Conservation (phyloP, 257 asterid species). For the Solanum rostratum region DNA sequence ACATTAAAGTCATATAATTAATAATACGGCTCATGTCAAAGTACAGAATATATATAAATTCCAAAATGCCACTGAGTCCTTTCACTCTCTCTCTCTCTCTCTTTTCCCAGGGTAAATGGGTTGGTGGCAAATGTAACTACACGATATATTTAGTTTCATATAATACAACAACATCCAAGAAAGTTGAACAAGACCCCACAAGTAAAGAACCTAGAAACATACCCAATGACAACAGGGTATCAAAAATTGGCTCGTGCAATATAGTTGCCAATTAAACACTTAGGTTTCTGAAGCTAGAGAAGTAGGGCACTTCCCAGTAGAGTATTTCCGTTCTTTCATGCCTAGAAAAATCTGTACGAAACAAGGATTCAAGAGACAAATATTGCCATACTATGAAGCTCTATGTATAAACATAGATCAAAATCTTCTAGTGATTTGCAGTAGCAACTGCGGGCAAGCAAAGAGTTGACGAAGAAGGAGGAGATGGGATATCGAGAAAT, state of each 20-base stretch:
- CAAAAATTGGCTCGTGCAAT: constrained; percentile 6
- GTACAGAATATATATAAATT: not conserved
- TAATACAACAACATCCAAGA: not conserved
- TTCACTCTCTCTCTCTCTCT: not conserved
- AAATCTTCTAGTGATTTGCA: not conserved
- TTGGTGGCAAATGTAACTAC: constrained; percentile 26
- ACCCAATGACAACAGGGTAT: not conserved
- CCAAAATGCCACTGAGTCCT: not conserved
- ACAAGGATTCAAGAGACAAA: not conserved
- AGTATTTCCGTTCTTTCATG: not conserved
- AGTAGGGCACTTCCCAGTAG: not conserved
- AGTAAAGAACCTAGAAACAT: not conserved
- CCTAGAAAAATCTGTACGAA: not conserved
- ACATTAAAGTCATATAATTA: constrained; percentile 5
- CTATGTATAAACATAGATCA: not conserved
- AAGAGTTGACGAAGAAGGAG: constrained; percentile 8
- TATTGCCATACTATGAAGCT: not conserved
- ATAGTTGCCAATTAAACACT: not conserved
- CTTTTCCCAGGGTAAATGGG: not conserved
- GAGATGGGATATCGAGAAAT: constrained; percentile 8
- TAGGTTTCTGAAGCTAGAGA: not conserved
- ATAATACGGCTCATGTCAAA: constrained; percentile 18
- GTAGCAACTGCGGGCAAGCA: not conserved
- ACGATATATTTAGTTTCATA: not conserved
- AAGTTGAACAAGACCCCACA: not conserved